Conservation (phyloP, 2,329 filamentous ascomycete genomes). For the Alternaria incomplexa region DNA sequence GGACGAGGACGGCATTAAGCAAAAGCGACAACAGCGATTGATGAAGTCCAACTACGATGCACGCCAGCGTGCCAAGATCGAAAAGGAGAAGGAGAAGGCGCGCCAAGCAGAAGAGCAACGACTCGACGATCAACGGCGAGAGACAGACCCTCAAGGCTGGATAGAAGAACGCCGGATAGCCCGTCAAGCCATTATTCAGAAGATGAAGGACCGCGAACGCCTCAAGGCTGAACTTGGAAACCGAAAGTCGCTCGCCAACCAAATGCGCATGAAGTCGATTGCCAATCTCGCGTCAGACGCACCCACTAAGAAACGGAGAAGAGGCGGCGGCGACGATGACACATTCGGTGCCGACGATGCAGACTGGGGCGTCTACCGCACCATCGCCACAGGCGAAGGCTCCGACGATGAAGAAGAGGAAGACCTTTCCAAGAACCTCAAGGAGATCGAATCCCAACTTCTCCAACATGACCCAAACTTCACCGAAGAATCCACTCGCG, state of each 20-base stretch:
- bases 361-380: slow-evolving; percentile 96
- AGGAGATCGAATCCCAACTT: slow-evolving; percentile 80
- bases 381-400: slow-evolving; percentile 80
- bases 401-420: slow-evolving; percentile 93
- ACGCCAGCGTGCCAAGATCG: slow-evolving; percentile 88
- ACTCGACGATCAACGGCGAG: slow-evolving; percentile 80
- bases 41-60: slow-evolving; percentile 96
- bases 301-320: slow-evolving; percentile 79
- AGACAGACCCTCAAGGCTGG: slow-evolving; percentile 86
- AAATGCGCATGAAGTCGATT: slow-evolving; percentile 98
- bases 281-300: slow-evolving; percentile 93
- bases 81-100: slow-evolving; percentile 92
- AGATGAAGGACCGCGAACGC: slow-evolving; percentile 91
- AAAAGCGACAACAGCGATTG: slow-evolving; percentile 89
- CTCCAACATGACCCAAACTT: slow-evolving; percentile 87
- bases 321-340: slow-evolving; percentile 90
- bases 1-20: slow-evolving; percentile 87
- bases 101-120: slow-evolving; percentile 82
- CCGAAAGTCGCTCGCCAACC: slow-evolving; percentile 92
- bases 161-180: slow-evolving; percentile 79
- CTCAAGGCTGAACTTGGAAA: slow-evolving; percentile 95
- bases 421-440: slow-evolving; percentile 76
- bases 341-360: slow-evolving; percentile 97
- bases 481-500: slow-evolving; percentile 88
- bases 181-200: slow-evolving; percentile 72